Evolutionary conservation across 352 stramenopile genomes (phyloP).

Genomic region (Phytopythium helicoides): DNA sequence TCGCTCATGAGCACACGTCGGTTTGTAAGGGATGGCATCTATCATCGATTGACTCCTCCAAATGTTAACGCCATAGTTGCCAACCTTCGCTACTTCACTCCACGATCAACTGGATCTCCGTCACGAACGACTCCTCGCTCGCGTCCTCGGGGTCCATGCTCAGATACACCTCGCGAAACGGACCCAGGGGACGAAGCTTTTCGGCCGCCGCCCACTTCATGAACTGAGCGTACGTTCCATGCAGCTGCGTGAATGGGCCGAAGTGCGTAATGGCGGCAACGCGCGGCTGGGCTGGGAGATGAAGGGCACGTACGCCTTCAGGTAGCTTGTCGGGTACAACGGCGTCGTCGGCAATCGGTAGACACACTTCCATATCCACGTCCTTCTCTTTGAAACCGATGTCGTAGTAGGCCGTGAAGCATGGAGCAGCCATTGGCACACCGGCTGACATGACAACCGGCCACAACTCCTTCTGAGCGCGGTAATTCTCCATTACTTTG

Average conservation of each 20-base stretch:
- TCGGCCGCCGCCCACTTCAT: conserved; percentile 36
- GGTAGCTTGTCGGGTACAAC: conserved; percentile 11
- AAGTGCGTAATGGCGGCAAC: conserved; percentile 34
- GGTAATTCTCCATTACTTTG: conserved; percentile 29
- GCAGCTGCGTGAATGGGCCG: conserved; percentile 25
- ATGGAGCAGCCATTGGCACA: conserved; percentile 11
- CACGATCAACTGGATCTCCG: conserved; percentile 31
- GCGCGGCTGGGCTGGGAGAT: conserved; percentile 14
- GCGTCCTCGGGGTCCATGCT: conserved; percentile 22
- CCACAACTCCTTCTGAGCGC: conserved; percentile 32
- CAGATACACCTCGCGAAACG: conserved; percentile 43
- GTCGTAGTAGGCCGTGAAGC: conserved; percentile 46
- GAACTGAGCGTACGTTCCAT: conserved; percentile 25
- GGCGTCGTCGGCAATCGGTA: conserved; percentile 26
- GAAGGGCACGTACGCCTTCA: conserved; percentile 20
- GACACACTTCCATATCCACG: conserved; percentile 53
- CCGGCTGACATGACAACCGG: conserved; percentile 19
- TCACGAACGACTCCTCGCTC: conserved; percentile 18
- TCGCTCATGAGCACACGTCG: no score
- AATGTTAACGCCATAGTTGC: no score
- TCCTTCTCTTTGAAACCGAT: conserved; percentile 28
- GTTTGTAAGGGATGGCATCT: no score
- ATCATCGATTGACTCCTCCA: no score
- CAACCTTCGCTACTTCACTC: no score
- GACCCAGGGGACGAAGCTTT: conserved; percentile 19